phyloP scores from a whole-genome alignment of 2,329 filamentous ascomycete species.

The Epichloe sylvatica region DNA sequence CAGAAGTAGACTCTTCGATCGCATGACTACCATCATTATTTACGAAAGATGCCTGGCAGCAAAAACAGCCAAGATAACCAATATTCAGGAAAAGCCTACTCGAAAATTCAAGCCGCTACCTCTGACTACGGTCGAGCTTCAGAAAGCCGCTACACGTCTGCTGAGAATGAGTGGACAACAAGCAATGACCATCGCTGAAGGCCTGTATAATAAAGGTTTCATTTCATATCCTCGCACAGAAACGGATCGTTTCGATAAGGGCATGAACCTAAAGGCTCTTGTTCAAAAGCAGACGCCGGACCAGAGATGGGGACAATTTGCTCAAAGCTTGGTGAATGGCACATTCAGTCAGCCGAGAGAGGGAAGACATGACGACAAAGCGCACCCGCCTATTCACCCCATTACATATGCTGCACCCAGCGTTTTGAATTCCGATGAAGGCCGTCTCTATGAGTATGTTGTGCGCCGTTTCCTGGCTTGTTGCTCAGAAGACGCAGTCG shows the following conservation, averaged over 20 bases:
- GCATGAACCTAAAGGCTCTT: constrained; percentile 67
- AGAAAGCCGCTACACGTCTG: constrained; percentile 85
- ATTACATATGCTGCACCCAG: constrained; percentile 65
- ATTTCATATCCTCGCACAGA: constrained; percentile 97
- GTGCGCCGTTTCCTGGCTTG: constrained; percentile 85
- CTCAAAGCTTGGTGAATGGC: constrained; percentile 59
- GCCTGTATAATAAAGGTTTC: constrained; percentile 83
- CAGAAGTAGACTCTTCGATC: constrained; percentile 73
- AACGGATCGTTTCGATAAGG: constrained; percentile 87
- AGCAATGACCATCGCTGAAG: constrained; percentile 79
- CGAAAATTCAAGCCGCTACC: constrained; percentile 90
- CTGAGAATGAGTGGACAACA: constrained; percentile 81
- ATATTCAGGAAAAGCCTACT: constrained; percentile 80
- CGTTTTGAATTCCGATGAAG: constrained; percentile 52
- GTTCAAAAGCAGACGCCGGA: constrained; percentile 75
- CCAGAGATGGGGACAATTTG: constrained; percentile 65
- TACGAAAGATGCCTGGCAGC: constrained; percentile 74
- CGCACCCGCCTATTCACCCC: constrained; percentile 92
- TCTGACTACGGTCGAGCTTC: constrained; percentile 86
- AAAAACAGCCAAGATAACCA: constrained; percentile 64
- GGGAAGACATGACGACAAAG: constrained; percentile 86
- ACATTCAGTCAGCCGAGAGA: constrained; percentile 69
- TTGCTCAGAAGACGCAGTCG: constrained; percentile 86
- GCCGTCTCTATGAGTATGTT: constrained; percentile 81
- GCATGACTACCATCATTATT: constrained; percentile 63